Percentiles rank a stretch among this genome's conserved stretches.
phyloP scores from a whole-genome alignment of 345 rosid genomes.

The Brassica cretica region DNA sequence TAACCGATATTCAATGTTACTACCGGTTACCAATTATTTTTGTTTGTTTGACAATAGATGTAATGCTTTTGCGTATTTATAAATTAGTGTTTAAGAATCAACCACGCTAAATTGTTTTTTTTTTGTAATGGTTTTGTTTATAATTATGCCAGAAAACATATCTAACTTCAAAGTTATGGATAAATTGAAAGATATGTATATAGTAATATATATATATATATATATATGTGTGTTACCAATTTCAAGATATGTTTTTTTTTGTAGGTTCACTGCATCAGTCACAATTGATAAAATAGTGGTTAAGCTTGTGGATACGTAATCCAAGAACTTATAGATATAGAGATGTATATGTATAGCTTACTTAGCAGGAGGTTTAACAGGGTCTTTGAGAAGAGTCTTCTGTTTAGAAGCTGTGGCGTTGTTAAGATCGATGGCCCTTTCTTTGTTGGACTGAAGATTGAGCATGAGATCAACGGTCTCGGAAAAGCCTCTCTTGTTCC shows the following conservation, averaged over 20 bases:
- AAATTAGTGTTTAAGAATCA: slow-evolving; percentile 24
- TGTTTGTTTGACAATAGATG: slow-evolving; percentile 2
- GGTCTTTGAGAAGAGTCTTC: slow-evolving; percentile 36
- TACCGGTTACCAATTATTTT: background rate
- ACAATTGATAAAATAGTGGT: background rate
- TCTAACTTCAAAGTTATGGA: background rate
- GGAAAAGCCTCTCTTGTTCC: slow-evolving; percentile 71
- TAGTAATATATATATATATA: background rate
- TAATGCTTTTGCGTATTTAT: slow-evolving; percentile 30
- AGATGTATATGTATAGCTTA: slow-evolving; percentile 34
- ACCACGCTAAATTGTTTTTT: background rate
- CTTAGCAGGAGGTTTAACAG: slow-evolving; percentile 79
- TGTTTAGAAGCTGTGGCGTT: slow-evolving; percentile 24
- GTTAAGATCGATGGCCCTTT: slow-evolving; percentile 39
- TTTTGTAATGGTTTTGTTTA: background rate
- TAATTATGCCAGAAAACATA: background rate
- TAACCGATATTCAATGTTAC: background rate
- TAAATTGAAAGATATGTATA: background rate
- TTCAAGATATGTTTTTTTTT: background rate
- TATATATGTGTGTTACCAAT: background rate
- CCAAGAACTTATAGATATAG: background rate
- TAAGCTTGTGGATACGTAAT: background rate
- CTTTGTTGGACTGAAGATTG: slow-evolving; percentile 51
- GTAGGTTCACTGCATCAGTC: background rate
- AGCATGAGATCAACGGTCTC: slow-evolving; percentile 79